Percentiles rank a stretch among this genome's conserved stretches.
Evolutionary conservation across 2,329 filamentous ascomycete genomes (phyloP).

Genomic region (Neofusicoccum sp.): DNA sequence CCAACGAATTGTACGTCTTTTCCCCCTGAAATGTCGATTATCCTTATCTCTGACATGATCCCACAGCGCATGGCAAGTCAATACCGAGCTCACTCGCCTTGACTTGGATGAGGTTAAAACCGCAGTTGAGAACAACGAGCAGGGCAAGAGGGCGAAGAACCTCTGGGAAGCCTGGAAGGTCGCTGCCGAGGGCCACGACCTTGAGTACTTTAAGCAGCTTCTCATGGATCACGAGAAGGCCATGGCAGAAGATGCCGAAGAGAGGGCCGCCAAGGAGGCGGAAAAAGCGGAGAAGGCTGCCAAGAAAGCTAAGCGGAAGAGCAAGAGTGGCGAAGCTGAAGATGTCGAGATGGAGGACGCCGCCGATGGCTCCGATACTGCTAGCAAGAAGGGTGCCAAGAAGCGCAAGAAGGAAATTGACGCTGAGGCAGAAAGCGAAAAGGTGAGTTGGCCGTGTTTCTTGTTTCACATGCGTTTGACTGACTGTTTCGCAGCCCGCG

Average conservation of each 20-base stretch:
- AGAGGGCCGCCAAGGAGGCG: slow-evolving; percentile 63
- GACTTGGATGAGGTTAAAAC: slow-evolving; percentile 70
- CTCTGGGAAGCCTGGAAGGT: slow-evolving; percentile 77
- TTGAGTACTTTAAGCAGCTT: slow-evolving; percentile 81
- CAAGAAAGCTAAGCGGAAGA: slow-evolving; percentile 42
- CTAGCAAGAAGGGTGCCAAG: slow-evolving; percentile 40
- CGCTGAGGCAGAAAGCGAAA: slow-evolving; percentile 67
- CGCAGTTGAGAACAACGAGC: slow-evolving; percentile 66
- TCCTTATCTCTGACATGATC: slow-evolving; percentile 4
- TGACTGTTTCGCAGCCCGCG: slow-evolving; percentile 37
- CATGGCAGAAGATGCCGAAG: slow-evolving; percentile 57
- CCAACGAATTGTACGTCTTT: slow-evolving; percentile 95
- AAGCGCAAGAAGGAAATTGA: slow-evolving; percentile 77
- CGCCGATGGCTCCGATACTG: slow-evolving; percentile 39
- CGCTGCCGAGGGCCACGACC: slow-evolving; percentile 72
- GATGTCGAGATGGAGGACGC: slow-evolving; percentile 41
- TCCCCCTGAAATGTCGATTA: not conserved
- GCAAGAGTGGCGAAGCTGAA: slow-evolving; percentile 30
- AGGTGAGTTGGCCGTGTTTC: slow-evolving; percentile 39
- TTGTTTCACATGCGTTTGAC: not conserved
- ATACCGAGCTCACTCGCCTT: slow-evolving; percentile 76
- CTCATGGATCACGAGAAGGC: slow-evolving; percentile 60
- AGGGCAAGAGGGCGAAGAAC: slow-evolving; percentile 74
- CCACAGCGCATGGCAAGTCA: slow-evolving; percentile 82
- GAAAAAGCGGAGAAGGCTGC: slow-evolving; percentile 56